Evolutionary conservation across 2,329 filamentous ascomycete genomes (phyloP).

Genomic region (Blumeria hordei): DNA sequence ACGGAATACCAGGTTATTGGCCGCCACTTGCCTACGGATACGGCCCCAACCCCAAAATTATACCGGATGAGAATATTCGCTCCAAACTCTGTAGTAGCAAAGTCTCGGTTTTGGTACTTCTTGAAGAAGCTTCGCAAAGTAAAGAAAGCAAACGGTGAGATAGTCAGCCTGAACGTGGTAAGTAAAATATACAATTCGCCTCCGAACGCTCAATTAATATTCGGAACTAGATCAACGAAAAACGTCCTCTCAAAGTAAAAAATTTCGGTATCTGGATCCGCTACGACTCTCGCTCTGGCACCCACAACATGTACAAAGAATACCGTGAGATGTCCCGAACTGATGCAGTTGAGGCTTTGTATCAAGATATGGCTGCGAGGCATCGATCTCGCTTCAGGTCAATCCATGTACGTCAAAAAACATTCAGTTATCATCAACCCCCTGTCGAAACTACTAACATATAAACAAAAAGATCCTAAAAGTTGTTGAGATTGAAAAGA

Average conservation of each 20-base stretch:
- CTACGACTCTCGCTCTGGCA: slow-evolving; percentile 98
- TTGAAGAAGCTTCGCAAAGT: slow-evolving; percentile 97
- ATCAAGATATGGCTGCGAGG: slow-evolving; percentile 98
- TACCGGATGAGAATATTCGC: slow-evolving; percentile 99
- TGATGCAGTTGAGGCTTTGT: slow-evolving; percentile 87
- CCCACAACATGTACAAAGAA: slow-evolving; percentile 99
- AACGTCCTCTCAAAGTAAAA: slow-evolving; percentile 98
- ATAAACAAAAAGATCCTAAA: slow-evolving; percentile 4
- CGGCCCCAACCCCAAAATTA: slow-evolving; percentile 90
- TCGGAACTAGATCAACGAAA: slow-evolving; percentile 63
- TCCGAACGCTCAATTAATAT: slow-evolving; percentile 4
- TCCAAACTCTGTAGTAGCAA: slow-evolving; percentile 90
- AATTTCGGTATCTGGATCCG: slow-evolving; percentile 99
- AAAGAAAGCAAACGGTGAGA: slow-evolving; percentile 99
- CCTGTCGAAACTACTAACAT: background rate
- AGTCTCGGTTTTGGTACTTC: slow-evolving; percentile 99
- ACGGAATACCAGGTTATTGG: slow-evolving; percentile 99
- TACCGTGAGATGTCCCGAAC: slow-evolving; percentile 96
- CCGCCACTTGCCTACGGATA: slow-evolving; percentile 93
- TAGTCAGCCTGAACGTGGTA: slow-evolving; percentile 91
- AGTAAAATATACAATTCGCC: slow-evolving; percentile 17
- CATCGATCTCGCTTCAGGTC: slow-evolving; percentile 96
- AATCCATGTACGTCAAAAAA: slow-evolving; percentile 58
- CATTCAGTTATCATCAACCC: background rate
- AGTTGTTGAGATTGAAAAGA: slow-evolving; percentile 16